A percentile compares a stretch with the other conserved stretches of the same genome.
Conservation (phyloP, 2,329 filamentous ascomycete genomes). For the Spiromastix sp. region DNA sequence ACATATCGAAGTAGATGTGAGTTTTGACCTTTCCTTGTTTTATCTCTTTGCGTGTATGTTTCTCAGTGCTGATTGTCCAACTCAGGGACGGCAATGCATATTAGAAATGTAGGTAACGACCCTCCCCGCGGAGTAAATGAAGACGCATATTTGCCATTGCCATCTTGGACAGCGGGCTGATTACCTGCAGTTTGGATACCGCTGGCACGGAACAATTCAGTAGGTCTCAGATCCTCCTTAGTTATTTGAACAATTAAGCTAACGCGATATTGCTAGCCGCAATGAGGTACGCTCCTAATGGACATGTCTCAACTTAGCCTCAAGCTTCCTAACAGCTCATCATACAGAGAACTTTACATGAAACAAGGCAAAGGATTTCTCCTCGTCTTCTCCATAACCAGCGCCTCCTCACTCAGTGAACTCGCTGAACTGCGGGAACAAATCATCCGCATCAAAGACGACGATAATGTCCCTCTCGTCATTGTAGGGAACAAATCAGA, state of each 20-base stretch:
- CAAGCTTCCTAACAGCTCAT: too few relatives aligned
- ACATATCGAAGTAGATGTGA: conserved; percentile 80
- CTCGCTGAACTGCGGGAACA: conserved; percentile 74
- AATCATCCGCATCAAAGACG: conserved; percentile 84
- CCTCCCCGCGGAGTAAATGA: too few relatives aligned
- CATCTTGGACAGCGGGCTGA: too few relatives aligned
- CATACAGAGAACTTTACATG: conserved; percentile 70
- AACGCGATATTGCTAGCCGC: conserved; percentile 32
- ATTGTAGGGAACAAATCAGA: conserved; percentile 90
- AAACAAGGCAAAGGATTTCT: conserved; percentile 87
- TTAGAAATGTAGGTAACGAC: conserved; percentile 64
- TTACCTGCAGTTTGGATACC: conserved; percentile 59
- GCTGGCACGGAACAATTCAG: conserved; percentile 90
- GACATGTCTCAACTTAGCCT: conserved; percentile 16
- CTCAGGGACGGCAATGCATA: conserved; percentile 73
- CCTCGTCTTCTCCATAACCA: conserved; percentile 85
- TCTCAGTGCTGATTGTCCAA: too few relatives aligned
- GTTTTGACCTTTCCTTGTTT: conserved; percentile 32
- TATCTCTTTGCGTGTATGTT: too few relatives aligned
- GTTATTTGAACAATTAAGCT: conserved; percentile 3
- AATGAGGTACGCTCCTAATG: conserved; percentile 39
- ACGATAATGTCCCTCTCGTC: conserved; percentile 74
- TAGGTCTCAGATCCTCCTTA: conserved; percentile 36
- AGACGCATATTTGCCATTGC: too few relatives aligned
- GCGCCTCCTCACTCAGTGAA: conserved; percentile 70